phyloP scores from a whole-genome alignment of 257 asterid genomes.

The Solanum clarkiae region DNA sequence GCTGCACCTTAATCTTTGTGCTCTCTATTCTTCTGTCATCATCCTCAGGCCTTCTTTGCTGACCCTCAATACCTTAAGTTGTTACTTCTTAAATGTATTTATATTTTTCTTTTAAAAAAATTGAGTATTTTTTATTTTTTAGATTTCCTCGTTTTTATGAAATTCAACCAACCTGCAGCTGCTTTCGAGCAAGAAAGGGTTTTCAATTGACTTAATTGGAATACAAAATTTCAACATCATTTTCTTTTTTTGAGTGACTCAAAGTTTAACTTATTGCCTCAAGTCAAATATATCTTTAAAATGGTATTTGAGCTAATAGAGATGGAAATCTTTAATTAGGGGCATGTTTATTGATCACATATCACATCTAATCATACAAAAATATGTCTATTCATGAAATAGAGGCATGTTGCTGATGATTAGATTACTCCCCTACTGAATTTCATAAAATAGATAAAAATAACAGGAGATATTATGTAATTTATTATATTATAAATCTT shows the following conservation, averaged over 20 bases:
- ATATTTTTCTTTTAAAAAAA: not conserved
- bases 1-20: slow-evolving; percentile 48
- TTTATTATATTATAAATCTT: no score
- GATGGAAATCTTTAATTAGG: not conserved
- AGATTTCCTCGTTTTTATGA: not conserved
- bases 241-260: not conserved
- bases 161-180: not conserved
- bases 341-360: not conserved
- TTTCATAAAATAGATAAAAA: no score
- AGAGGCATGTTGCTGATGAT: not conserved
- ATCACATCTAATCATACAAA: not conserved
- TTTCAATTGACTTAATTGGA: not conserved
- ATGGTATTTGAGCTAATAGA: not conserved
- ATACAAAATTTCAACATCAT: not conserved
- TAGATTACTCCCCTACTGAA: not conserved
- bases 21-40: slow-evolving; percentile 87
- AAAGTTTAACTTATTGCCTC: not conserved
- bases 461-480: no score
- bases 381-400: not conserved
- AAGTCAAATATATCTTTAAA: not conserved
- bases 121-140: no score
- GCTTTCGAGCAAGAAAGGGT: not conserved
- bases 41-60: slow-evolving; percentile 13
- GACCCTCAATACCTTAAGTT: not conserved
- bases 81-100: not conserved